phyloP scores from a whole-genome alignment of 2,329 filamentous ascomycete genomes.

The Escovopsis weberi region DNA sequence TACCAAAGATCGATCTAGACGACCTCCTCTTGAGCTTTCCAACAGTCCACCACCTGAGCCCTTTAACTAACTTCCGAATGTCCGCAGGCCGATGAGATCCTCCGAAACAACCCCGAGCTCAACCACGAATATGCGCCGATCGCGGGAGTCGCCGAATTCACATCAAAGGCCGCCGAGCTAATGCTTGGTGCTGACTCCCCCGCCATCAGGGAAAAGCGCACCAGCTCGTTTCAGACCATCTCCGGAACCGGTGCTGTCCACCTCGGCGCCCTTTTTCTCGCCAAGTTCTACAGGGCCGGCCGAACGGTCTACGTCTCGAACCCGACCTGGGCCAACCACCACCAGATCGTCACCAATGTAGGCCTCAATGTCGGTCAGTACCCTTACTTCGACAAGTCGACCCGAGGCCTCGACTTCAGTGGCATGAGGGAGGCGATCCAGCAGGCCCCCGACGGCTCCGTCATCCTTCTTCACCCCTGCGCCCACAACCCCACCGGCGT shows the following conservation, averaged over 20 bases:
- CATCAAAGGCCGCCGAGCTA: conserved; percentile 77
- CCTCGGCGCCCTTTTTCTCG: conserved; percentile 82
- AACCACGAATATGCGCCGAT: conserved; percentile 99
- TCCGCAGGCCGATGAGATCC: conserved; percentile 69
- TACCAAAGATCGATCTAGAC: too few species aligned
- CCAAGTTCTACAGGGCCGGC: conserved; percentile 71
- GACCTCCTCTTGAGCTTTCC: too few species aligned
- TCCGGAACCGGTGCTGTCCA: conserved; percentile 95
- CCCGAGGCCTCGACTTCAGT: conserved; percentile 81
- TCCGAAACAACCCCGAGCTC: conserved; percentile 74
- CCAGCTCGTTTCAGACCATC: conserved; percentile 78
- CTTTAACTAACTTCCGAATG: background rate
- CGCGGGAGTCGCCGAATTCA: conserved; percentile 74
- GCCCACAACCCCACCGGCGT: conserved; percentile 98
- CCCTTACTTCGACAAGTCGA: conserved; percentile 84
- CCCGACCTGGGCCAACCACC: conserved; percentile 97
- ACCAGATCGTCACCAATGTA: conserved; percentile 95
- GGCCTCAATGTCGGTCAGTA: conserved; percentile 64
- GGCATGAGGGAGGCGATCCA: conserved; percentile 66
- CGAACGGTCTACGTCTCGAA: conserved; percentile 79
- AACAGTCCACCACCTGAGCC: too few species aligned
- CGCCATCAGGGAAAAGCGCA: conserved; percentile 70
- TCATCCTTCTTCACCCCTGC: conserved; percentile 87
- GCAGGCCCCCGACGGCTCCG: conserved; percentile 59
- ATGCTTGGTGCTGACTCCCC: conserved; percentile 70